Evolutionary conservation across 495 filamentous ascomycete species (phyloP).

Genomic region (Pyrenopolyporus hunteri): DNA sequence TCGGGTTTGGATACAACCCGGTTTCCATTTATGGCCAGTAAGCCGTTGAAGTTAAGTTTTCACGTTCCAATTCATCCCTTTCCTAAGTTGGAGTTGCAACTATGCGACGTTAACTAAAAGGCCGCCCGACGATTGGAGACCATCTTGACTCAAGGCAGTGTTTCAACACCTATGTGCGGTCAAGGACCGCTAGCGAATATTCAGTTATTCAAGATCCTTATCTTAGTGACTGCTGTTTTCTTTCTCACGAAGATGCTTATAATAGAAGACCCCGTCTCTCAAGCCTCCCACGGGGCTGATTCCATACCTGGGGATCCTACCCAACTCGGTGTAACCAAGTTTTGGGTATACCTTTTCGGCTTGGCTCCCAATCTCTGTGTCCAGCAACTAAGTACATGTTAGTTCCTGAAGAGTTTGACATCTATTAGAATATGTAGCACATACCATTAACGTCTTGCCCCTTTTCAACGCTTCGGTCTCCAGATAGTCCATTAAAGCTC

Average conservation of each 20-base stretch:
- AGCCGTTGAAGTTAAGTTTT: too few species aligned
- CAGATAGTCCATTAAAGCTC: constrained; percentile 41
- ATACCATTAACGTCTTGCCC: constrained; percentile 47
- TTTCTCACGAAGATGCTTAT: constrained; percentile 42
- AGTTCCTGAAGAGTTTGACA: not conserved
- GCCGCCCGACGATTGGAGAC: too few species aligned
- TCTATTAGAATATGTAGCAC: not conserved
- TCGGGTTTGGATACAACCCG: too few species aligned
- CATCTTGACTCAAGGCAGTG: too few species aligned
- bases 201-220: too few species aligned
- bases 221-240: too few species aligned
- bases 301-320: constrained; percentile 40
- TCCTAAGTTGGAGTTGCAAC: too few species aligned
- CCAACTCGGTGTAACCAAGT: constrained; percentile 43
- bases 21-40: too few species aligned
- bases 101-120: too few species aligned
- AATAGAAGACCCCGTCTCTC: constrained; percentile 50
- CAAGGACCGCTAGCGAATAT: too few species aligned
- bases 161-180: too few species aligned
- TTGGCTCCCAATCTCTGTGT: constrained; percentile 44
- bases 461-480: constrained; percentile 46
- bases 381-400: constrained; percentile 35
- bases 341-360: constrained; percentile 45
- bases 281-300: constrained; percentile 33
- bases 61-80: too few species aligned